phyloP scores from a whole-genome alignment of 345 rosid genomes.

The Lepidium sativum region DNA sequence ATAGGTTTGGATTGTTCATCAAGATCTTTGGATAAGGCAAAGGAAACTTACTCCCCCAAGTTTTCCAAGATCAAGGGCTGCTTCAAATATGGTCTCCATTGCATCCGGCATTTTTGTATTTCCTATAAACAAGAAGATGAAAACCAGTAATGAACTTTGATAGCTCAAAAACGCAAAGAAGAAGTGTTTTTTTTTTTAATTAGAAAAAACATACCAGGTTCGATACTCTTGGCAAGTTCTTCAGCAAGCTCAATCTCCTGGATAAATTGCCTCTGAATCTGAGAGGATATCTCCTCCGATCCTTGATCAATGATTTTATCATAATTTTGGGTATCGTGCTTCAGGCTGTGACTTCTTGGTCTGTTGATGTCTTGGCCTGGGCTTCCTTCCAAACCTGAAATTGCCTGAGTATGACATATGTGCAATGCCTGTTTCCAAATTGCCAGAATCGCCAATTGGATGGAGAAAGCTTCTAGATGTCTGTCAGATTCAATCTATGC shows the following conservation, averaged over 20 bases:
- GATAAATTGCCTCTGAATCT: conserved; percentile 70
- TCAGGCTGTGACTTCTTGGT: conserved; percentile 45
- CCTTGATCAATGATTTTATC: conserved; percentile 34
- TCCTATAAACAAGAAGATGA: conserved; percentile 40
- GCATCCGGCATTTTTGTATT: conserved; percentile 83
- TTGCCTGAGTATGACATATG: conserved; percentile 91
- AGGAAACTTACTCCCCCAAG: conserved; percentile 65
- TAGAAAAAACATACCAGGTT: conserved; percentile 49
- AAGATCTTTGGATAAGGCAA: background rate
- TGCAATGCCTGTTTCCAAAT: conserved; percentile 92
- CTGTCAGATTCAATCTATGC: conserved; percentile 42
- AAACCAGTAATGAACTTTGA: conserved; percentile 3
- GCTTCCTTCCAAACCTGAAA: conserved; percentile 82
- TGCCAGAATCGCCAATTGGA: conserved; percentile 88
- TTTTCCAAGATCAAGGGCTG: conserved; percentile 79
- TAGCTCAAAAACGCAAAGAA: background rate
- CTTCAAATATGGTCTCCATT: conserved; percentile 86
- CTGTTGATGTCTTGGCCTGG: conserved; percentile 45
- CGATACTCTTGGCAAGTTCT: conserved; percentile 64
- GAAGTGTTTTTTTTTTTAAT: background rate
- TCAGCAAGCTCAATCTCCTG: conserved; percentile 77
- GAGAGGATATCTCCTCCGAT: conserved; percentile 45
- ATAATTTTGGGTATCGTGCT: conserved; percentile 34
- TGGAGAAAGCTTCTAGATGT: conserved; percentile 79
- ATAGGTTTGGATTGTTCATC: background rate